phyloP scores from a whole-genome alignment of 2,329 filamentous ascomycete genomes.

The Biscogniauxia sp. region DNA sequence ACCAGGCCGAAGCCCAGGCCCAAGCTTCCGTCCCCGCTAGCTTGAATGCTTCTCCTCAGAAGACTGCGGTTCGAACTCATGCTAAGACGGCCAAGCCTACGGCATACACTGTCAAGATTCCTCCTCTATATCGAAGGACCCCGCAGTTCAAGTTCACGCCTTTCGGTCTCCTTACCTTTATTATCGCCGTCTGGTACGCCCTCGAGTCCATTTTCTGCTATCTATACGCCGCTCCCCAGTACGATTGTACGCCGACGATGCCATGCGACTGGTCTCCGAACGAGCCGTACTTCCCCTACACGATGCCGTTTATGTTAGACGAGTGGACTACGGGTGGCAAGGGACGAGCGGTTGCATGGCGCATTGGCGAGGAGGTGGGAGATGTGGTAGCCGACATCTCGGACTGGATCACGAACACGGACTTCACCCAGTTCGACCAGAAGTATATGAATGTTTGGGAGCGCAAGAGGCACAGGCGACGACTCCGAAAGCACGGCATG shows the following conservation, averaged over 20 bases:
- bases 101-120: conserved; percentile 44
- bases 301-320: conserved; percentile 61
- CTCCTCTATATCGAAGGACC: conserved; percentile 43
- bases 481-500: conserved; percentile 48
- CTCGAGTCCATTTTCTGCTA: conserved; percentile 54
- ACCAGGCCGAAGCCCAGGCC: conserved; percentile 2
- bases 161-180: conserved; percentile 44
- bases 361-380: conserved; percentile 41
- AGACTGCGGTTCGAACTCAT: conserved; percentile 2
- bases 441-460: conserved; percentile 44
- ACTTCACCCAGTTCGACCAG: conserved; percentile 44
- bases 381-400: conserved; percentile 48
- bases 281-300: conserved; percentile 59
- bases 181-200: conserved; percentile 51
- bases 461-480: conserved; percentile 48
- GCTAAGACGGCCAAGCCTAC: conserved; percentile 15
- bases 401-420: conserved; percentile 44
- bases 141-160: conserved; percentile 47
- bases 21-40: conserved; percentile 1
- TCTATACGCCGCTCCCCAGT: conserved; percentile 52
- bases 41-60: conserved; percentile 3
- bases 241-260: conserved; percentile 40
- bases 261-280: conserved; percentile 55
- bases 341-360: conserved; percentile 40
- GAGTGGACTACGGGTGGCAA: conserved; percentile 56